Base-by-base conservation (phyloP, 352 stramenopile genomes). In the Globisporangium canariense region DNA sequence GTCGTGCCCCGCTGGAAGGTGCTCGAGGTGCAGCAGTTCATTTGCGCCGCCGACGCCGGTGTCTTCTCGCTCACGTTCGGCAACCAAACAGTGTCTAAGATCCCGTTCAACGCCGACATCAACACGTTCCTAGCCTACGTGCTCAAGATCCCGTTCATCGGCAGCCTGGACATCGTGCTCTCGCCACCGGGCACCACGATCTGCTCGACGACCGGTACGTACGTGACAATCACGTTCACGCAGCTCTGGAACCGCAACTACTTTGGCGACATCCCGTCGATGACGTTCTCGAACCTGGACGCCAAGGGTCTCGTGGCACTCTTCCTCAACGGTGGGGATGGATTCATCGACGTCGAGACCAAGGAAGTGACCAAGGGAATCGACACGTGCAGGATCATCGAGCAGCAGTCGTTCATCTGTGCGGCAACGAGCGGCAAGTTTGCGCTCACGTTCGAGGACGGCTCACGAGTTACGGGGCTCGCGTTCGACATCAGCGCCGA, bases 21-120 rank as follows among this genome's bases (percentile, higher is more conserved):
- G 5, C 53, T 88, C 41, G 84, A 93, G 67, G 78, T 90, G 25
- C 84, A 93, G 61, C 79, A 87, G 45, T 93, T 93, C 58, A 89
- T 90, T 41, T 93, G 84, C 57, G 83, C 83, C 7, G 84, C 84
- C 0, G 79, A 90, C 62, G 68, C 71, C 0, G 84, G 82, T 0
- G 61, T 74, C 18, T 89, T 91, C n/a, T 69, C 77, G 6, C 60
- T 91, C 54, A 87, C 73, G 6, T 83, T 91, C 47, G 74, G 60
- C 34, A 80, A 81, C 51, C 45, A 84, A 32, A 89, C 80, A 2
- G 66, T 93, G 30, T 62, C 70, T 4, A 75, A 71, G 36, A 88
- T 91, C 47, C 82, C 84, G 18, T 88, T 70, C 64, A 87, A 81
- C 18, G 68, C 75, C 3, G 79, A 91, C 51, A 47, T 70, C 18